Conservation (phyloP, 2,329 filamentous ascomycete species). For the Colletotrichum truncatum region DNA sequence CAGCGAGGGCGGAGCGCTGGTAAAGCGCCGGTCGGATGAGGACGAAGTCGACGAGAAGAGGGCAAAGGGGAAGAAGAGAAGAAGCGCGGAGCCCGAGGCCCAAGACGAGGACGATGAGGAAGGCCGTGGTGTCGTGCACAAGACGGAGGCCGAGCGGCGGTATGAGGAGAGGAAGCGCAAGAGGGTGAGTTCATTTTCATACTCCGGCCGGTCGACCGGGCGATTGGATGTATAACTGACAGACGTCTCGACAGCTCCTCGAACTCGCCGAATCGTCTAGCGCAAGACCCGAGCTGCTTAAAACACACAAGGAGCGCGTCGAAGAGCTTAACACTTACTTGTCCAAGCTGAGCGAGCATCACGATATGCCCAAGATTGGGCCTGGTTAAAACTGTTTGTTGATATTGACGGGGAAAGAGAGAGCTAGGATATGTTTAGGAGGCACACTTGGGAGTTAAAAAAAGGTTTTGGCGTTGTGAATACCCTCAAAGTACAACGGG, state of each 20-base stretch:
- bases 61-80: conserved; percentile 30
- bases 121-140: conserved; percentile 50
- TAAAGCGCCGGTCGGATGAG: conserved; percentile 47
- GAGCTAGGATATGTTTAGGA: background rate
- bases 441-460: too few species aligned
- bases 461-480: background rate
- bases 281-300: conserved; percentile 78
- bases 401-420: background rate
- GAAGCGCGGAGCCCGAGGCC: conserved; percentile 38
- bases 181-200: conserved; percentile 71
- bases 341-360: conserved; percentile 92
- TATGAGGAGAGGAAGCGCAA: conserved; percentile 85
- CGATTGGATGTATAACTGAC: background rate
- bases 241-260: conserved; percentile 67
- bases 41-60: conserved; percentile 37
- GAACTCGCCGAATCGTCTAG: conserved; percentile 74
- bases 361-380: conserved; percentile 87
- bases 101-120: conserved; percentile 43
- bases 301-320: conserved; percentile 96
- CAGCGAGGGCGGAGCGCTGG: conserved; percentile 50
- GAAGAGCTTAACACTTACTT: conserved; percentile 96
- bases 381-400: conserved; percentile 53
- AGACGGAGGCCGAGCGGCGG: conserved; percentile 85
- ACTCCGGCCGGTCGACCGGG: too few species aligned
- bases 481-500: background rate